Conservation (phyloP, 2,329 filamentous ascomycete genomes). For the Aspergillus sp. region DNA sequence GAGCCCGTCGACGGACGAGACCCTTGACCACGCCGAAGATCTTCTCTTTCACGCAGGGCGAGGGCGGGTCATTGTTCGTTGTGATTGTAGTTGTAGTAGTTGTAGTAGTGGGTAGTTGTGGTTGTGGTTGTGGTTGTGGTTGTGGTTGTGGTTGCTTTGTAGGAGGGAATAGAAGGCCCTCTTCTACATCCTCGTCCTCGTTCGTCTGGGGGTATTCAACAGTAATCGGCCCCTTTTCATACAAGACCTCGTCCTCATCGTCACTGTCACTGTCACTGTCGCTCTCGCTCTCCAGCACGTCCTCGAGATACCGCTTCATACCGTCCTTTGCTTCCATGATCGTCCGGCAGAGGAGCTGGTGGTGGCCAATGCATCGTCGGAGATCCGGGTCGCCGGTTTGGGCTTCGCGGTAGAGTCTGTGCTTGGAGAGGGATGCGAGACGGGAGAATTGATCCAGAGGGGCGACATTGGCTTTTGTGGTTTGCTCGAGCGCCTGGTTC, state of each 20-base stretch:
- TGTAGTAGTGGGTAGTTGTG: neutral
- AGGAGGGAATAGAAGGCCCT: neutral
- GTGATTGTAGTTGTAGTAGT: neutral
- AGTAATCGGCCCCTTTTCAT: neutral
- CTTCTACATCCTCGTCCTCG: too few relatives aligned
- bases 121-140: neutral
- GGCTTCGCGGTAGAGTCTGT: constrained; percentile 18
- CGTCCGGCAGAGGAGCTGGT: constrained; percentile 18
- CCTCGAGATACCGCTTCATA: constrained; percentile 13
- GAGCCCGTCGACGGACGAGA: neutral
- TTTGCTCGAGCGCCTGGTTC: constrained; percentile 5
- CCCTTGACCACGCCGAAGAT: neutral
- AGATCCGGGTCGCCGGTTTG: constrained; percentile 20
- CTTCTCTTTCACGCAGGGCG: neutral
- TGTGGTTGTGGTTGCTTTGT: neutral
- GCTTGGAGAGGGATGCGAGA: constrained; percentile 19
- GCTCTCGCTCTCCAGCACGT: constrained; percentile 10
- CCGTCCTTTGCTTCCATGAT: constrained; percentile 18
- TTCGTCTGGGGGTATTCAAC: too few relatives aligned
- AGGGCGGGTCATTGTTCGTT: neutral
- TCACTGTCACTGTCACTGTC: neutral
- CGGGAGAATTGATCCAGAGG: constrained; percentile 1
- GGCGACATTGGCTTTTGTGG: neutral
- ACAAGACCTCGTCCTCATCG: neutral
- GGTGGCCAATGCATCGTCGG: constrained; percentile 25